These are phyloP conservation scores for Oryza longistaminata DNA, from an alignment of 176 grass and related monocot species.

Conservation along the genomic window DNA sequence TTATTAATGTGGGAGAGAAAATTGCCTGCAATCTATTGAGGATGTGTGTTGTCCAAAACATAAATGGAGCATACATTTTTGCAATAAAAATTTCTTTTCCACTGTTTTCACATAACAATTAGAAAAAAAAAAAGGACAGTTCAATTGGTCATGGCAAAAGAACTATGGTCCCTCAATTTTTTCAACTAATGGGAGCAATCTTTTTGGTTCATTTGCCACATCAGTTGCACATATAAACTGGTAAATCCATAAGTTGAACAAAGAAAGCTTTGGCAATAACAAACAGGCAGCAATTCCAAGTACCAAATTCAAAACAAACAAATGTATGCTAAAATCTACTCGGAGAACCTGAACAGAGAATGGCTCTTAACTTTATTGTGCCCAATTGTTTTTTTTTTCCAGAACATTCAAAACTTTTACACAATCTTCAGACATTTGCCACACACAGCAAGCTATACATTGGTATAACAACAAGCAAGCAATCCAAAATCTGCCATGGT, in stretches of 20 bases:
- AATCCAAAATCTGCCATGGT: not conserved
- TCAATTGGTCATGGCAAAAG: no score
- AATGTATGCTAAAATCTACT: not conserved
- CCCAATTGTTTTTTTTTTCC: not conserved
- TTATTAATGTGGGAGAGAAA: conserved; percentile 1
- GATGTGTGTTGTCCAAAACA: conserved; percentile 3
- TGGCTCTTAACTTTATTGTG: not conserved
- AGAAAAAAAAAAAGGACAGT: no score
- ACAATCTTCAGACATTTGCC: not conserved
- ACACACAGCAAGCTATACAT: conserved; percentile 28
- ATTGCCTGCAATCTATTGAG: conserved; percentile 25
- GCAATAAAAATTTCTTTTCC: not conserved
- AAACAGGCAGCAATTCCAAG: not conserved
- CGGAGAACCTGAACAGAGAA: not conserved
- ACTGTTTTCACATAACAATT: not conserved
- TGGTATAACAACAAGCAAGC: not conserved
- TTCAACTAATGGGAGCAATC: not conserved
- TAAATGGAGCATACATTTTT: not conserved
- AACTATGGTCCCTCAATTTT: not conserved
- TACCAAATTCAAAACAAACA: not conserved
- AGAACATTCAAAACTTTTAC: conserved; percentile 12
- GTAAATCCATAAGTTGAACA: not conserved
- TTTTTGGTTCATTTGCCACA: not conserved
- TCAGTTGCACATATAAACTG: not conserved
- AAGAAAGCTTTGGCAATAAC: not conserved